Evolutionary conservation across 2,329 filamentous ascomycete genomes (phyloP).

Genomic region (Ophidiomyces ophidiicola): DNA sequence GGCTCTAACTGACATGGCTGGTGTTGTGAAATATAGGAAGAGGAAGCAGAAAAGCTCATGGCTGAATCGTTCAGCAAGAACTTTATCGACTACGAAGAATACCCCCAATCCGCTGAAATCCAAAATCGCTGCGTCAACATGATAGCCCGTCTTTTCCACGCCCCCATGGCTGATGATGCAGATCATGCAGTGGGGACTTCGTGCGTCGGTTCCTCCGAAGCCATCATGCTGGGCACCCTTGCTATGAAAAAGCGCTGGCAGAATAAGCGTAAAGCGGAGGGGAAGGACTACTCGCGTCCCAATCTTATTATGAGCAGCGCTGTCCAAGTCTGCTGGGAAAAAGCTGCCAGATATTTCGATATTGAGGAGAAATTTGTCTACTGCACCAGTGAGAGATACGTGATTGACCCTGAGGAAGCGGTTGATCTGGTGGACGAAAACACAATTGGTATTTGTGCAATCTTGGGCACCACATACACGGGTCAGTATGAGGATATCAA

Average conservation of each 20-base stretch:
- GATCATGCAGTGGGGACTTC: constrained; percentile 70
- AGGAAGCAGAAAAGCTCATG: constrained; percentile 95
- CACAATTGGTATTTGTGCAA: constrained; percentile 82
- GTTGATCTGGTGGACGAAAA: constrained; percentile 54
- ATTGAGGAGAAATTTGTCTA: constrained; percentile 74
- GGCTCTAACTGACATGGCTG: constrained; percentile 10
- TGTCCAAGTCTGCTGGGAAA: constrained; percentile 96
- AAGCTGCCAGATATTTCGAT: constrained; percentile 79
- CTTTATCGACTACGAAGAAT: constrained; percentile 84
- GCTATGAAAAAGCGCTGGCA: constrained; percentile 96
- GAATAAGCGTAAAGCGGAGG: constrained; percentile 69
- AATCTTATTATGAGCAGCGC: constrained; percentile 95
- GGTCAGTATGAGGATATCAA: constrained; percentile 93
- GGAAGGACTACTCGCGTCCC: constrained; percentile 66
- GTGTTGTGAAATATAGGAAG: constrained; percentile 47
- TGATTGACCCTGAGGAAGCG: constrained; percentile 52
- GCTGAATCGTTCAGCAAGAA: constrained; percentile 84
- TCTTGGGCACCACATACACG: constrained; percentile 87
- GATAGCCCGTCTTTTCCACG: constrained; percentile 83
- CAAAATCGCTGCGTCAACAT: constrained; percentile 87
- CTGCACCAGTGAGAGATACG: constrained; percentile 49
- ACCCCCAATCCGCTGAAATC: constrained; percentile 67
- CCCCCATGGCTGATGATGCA: constrained; percentile 46
- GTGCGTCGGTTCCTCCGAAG: constrained; percentile 76
- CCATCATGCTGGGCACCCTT: constrained; percentile 43